phyloP scores from a whole-genome alignment of 257 asterid species.

The Scutellaria galericulata region DNA sequence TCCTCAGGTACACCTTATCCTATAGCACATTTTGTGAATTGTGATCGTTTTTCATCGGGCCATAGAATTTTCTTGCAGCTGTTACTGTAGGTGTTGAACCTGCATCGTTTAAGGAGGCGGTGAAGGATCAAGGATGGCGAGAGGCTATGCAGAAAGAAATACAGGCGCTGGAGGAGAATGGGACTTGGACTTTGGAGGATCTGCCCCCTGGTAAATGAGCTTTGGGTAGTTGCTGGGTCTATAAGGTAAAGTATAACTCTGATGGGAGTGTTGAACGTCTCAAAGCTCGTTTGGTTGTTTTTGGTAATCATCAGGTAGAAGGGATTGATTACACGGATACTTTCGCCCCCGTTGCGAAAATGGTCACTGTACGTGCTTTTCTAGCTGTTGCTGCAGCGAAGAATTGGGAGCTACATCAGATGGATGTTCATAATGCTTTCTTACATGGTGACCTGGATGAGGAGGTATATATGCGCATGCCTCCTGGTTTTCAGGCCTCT shows the following conservation, averaged over 20 bases:
- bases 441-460: conserved; percentile 5
- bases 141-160: neutral
- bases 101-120: neutral
- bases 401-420: conserved; percentile 27
- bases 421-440: conserved; percentile 30
- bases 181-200: neutral
- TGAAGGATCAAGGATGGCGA: conserved; percentile 1
- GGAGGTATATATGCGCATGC: conserved; percentile 26
- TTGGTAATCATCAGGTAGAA: neutral
- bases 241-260: conserved; percentile 20
- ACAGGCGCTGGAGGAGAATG: conserved; percentile 16
- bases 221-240: neutral
- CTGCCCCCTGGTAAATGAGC: neutral
- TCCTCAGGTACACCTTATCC: conserved; percentile 32
- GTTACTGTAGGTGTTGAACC: neutral
- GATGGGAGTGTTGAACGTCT: neutral
- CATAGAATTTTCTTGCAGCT: conserved; percentile 22
- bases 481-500: neutral
- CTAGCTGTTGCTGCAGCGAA: neutral
- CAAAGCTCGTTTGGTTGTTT: neutral
- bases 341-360: neutral
- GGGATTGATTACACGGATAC: conserved; percentile 8
- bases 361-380: neutral
- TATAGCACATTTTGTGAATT: conserved; percentile 24
- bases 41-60: neutral